A percentile compares a stretch with the other conserved stretches of the same genome.
Conservation (phyloP, 2,329 filamentous ascomycete genomes). For the Colletotrichum lindemuthianum region DNA sequence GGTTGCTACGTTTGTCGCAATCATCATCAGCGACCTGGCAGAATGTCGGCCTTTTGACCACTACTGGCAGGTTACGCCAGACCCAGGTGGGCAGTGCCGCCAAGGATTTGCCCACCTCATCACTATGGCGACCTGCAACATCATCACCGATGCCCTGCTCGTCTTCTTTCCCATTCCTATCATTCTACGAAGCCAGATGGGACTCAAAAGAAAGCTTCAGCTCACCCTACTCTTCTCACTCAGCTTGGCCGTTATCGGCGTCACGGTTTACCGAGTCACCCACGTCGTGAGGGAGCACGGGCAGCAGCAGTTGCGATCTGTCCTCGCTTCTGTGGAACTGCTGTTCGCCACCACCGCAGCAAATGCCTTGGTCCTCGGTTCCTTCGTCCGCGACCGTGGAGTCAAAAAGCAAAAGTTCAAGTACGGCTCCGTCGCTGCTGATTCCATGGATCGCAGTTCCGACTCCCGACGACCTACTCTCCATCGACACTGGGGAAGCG, state of each 20-base stretch:
- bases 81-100: conserved; percentile 86
- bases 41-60: conserved; percentile 83
- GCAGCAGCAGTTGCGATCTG: conserved; percentile 85
- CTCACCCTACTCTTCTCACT: conserved; percentile 85
- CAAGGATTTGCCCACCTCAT: conserved; percentile 88
- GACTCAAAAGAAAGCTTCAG: conserved; percentile 79
- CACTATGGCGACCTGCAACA: conserved; percentile 89
- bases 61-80: conserved; percentile 86
- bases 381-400: conserved; percentile 90
- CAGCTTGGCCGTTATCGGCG: conserved; percentile 80
- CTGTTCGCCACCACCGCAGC: conserved; percentile 87
- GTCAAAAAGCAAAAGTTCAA: conserved; percentile 90
- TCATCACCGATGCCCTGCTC: conserved; percentile 88
- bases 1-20: conserved; percentile 79
- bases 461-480: conserved; percentile 58
- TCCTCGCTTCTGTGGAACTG: conserved; percentile 90
- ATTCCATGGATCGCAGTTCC: conserved; percentile 67
- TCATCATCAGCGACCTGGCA: conserved; percentile 81
- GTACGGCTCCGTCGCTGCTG: conserved; percentile 66
- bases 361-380: conserved; percentile 90
- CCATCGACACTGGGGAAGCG: conserved; percentile 82
- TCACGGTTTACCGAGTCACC: conserved; percentile 85
- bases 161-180: conserved; percentile 91
- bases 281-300: conserved; percentile 77
- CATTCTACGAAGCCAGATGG: conserved; percentile 82